phyloP scores from a whole-genome alignment of 23 red algal species.

The Agarophyton chilense region DNA sequence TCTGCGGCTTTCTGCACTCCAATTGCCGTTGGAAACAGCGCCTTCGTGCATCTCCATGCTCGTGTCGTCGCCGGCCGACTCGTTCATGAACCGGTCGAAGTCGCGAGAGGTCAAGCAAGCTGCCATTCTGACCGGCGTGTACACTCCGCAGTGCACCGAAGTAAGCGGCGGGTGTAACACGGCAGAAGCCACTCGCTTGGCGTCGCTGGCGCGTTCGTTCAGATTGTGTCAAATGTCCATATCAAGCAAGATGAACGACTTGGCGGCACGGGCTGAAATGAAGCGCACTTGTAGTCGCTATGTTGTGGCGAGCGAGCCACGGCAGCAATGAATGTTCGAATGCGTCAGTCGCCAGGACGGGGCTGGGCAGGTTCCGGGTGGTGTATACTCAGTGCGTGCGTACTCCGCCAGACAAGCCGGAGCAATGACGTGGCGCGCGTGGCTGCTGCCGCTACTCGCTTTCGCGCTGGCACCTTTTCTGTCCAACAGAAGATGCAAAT shows the following conservation, averaged over 20 bases:
- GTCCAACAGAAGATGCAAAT: conserved; percentile 50
- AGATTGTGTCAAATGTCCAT: conserved; percentile 38
- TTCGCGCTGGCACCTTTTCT: conserved; percentile 20
- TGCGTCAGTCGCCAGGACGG: conserved; percentile 41
- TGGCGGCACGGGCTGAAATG: conserved; percentile 45
- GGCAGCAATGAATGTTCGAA: conserved; percentile 47
- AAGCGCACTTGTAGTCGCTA: conserved; percentile 61
- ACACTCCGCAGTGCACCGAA: conserved; percentile 80
- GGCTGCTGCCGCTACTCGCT: background rate
- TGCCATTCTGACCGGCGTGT: conserved; percentile 32
- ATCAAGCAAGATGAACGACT: conserved; percentile 1
- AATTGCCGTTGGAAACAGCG: background rate
- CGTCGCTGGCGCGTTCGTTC: conserved; percentile 40
- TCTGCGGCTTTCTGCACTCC: background rate
- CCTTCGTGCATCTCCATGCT: background rate
- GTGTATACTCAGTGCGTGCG: conserved; percentile 43
- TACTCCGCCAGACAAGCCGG: conserved; percentile 23
- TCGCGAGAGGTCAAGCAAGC: conserved; percentile 44
- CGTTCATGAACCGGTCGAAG: conserved; percentile 41
- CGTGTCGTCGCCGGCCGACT: conserved; percentile 33
- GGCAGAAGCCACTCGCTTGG: conserved; percentile 36
- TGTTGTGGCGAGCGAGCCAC: background rate
- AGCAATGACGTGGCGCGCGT: conserved; percentile 51
- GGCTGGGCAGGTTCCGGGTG: conserved; percentile 13
- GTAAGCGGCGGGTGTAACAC: conserved; percentile 35